Evolutionary conservation across 345 rosid genomes (phyloP).

Genomic region (Sapria himalayana): DNA sequence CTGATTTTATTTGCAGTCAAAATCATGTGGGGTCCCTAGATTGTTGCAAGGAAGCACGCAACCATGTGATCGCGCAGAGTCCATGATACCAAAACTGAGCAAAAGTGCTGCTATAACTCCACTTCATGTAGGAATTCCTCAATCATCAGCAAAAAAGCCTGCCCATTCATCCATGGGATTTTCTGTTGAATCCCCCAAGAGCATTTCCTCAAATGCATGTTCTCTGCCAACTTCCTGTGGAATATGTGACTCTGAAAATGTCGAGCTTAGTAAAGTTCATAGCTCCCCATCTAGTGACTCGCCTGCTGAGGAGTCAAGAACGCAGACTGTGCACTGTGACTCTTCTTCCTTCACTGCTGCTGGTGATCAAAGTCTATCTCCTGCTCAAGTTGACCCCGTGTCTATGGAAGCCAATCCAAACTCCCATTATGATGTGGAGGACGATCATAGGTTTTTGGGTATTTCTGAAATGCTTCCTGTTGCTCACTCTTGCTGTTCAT

Average conservation of each 20-base stretch:
- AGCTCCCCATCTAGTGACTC: too few species aligned
- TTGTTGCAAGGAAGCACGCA: slow-evolving; percentile 18
- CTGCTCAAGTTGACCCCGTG: too few species aligned
- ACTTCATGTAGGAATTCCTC: slow-evolving; percentile 13
- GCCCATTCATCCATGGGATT: slow-evolving; percentile 8
- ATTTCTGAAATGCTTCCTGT: too few species aligned
- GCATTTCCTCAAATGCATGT: slow-evolving; percentile 13
- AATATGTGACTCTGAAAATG: slow-evolving; percentile 9
- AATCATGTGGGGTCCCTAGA: slow-evolving; percentile 20
- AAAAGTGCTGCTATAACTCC: slow-evolving; percentile 15
- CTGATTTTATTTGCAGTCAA: slow-evolving; percentile 37
- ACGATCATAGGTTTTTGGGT: too few species aligned
- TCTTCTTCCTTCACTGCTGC: too few species aligned
- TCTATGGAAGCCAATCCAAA: too few species aligned
- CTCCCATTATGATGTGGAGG: too few species aligned
- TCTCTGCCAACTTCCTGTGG: slow-evolving; percentile 9
- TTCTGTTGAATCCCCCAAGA: slow-evolving; percentile 11
- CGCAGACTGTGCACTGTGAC: too few species aligned
- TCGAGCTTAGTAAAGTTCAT: too few species aligned
- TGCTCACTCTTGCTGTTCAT: too few species aligned
- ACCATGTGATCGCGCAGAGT: slow-evolving; percentile 10
- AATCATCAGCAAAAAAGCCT: slow-evolving; percentile 10
- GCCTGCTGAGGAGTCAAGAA: too few species aligned
- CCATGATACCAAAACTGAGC: slow-evolving; percentile 14
- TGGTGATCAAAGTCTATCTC: too few species aligned